Evolutionary conservation across 2,329 filamentous ascomycete species (phyloP).

Genomic region (Zopfia rhizophila): DNA sequence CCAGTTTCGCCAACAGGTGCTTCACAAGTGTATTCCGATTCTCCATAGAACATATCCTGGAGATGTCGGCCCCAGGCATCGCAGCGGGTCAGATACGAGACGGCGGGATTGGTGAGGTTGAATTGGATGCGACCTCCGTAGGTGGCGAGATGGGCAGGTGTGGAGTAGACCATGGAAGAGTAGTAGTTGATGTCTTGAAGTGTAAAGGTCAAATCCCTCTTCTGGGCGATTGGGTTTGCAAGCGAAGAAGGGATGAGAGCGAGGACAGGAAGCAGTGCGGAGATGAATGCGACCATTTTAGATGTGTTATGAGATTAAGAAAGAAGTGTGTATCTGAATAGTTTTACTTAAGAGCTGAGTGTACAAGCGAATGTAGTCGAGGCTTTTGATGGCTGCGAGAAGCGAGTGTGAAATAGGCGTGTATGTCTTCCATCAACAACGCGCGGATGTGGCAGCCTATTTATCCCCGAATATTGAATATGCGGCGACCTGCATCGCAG

Average conservation of each 20-base stretch:
- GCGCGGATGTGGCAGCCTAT: no score
- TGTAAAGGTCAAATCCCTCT: slow-evolving; percentile 1
- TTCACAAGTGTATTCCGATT: slow-evolving; percentile 8
- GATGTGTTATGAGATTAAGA: background rate
- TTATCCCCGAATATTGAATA: no score
- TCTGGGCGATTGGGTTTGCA: slow-evolving; percentile 1
- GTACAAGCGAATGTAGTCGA: no score
- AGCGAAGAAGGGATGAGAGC: slow-evolving; percentile 1
- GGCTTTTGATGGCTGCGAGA: no score
- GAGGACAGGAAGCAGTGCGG: background rate
- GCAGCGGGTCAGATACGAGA: slow-evolving; percentile 12
- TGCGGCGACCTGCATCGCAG: no score
- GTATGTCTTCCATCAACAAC: no score
- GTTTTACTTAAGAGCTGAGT: no score
- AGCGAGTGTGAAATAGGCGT: no score
- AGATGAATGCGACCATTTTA: background rate
- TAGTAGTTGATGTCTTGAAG: slow-evolving; percentile 18
- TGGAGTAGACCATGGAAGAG: slow-evolving; percentile 16
- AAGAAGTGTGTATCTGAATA: background rate
- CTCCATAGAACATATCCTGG: slow-evolving; percentile 15
- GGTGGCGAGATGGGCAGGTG: slow-evolving; percentile 20
- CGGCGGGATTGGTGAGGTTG: slow-evolving; percentile 14
- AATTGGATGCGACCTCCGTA: slow-evolving; percentile 15
- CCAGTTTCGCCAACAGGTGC: background rate
- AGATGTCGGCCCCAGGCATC: slow-evolving; percentile 1